These are phyloP conservation scores for Umbilicus rupestris DNA, from an alignment of 164 flowering plant genomes.

Conservation along the genomic window DNA sequence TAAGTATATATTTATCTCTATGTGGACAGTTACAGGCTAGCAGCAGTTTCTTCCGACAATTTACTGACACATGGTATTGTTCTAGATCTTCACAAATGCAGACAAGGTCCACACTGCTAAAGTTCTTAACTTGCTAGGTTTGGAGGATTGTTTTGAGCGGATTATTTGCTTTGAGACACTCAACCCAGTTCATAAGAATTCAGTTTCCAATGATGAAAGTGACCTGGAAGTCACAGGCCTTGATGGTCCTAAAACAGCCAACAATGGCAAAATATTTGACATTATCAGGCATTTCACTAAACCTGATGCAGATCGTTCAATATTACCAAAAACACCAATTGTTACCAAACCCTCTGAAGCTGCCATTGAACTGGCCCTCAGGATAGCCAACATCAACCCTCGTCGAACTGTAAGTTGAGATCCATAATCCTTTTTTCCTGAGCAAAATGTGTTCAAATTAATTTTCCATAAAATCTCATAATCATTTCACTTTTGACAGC, in stretches of 20 bases:
- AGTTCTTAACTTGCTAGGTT: conserved; percentile 39
- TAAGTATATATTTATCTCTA: conserved; percentile 18
- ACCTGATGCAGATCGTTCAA: conserved; percentile 14
- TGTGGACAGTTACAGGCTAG: not conserved
- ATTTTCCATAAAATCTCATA: not conserved
- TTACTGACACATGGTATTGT: not conserved
- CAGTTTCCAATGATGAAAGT: conserved; percentile 45
- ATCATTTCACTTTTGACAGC: conserved; percentile 14
- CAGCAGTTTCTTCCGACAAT: not conserved
- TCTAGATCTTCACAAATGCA: conserved; percentile 57
- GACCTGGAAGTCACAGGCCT: conserved; percentile 34
- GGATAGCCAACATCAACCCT: conserved; percentile 42
- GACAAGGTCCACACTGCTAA: conserved; percentile 42
- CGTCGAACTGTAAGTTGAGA: conserved; percentile 43
- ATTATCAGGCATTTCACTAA: conserved; percentile 48
- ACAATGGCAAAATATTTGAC: conserved; percentile 34
- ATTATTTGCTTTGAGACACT: conserved; percentile 59
- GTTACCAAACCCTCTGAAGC: conserved; percentile 48
- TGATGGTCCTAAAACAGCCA: conserved; percentile 14
- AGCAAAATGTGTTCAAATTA: not conserved
- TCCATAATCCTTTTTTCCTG: not conserved
- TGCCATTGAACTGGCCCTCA: conserved; percentile 45
- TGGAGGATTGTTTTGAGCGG: conserved; percentile 56
- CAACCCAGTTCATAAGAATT: conserved; percentile 39
- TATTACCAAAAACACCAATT: conserved; percentile 45